A percentile compares a stretch with the other conserved stretches of the same genome.
These are phyloP conservation scores for Iris pallida DNA, from an alignment of 116 monocot genomes.

Conservation along the genomic window DNA sequence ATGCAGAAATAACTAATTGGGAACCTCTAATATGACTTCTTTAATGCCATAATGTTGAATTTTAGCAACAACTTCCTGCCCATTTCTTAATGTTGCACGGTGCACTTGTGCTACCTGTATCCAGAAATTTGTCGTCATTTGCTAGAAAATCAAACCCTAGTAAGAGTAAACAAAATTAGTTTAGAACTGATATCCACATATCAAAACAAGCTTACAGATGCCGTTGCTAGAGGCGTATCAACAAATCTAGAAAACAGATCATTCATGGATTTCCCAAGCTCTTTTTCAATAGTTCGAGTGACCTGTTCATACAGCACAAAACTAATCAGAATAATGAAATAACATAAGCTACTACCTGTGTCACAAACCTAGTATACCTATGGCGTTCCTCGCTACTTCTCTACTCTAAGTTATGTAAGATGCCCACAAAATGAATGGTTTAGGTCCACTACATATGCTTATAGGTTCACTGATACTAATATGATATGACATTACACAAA, in stretches of 20 bases:
- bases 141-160: not conserved
- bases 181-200: not conserved
- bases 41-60: slow-evolving; percentile 92
- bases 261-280: slow-evolving; percentile 55
- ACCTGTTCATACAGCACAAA: slow-evolving; percentile 45
- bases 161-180: not conserved
- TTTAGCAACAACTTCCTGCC: slow-evolving; percentile 86
- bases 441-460: too few relatives aligned
- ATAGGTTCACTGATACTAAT: too few relatives aligned
- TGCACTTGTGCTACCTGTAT: slow-evolving; percentile 95
- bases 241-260: slow-evolving; percentile 77
- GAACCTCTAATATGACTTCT: slow-evolving; percentile 87
- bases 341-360: too few relatives aligned
- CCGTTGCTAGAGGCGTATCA: slow-evolving; percentile 79
- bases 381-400: too few relatives aligned
- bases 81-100: slow-evolving; percentile 72
- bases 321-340: not conserved
- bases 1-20: slow-evolving; percentile 8
- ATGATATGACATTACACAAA: too few relatives aligned
- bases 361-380: too few relatives aligned
- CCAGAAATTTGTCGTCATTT: too few relatives aligned
- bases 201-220: slow-evolving; percentile 61
- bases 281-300: slow-evolving; percentile 58
- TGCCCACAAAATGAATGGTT: too few relatives aligned
- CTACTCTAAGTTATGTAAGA: too few relatives aligned